These are phyloP conservation scores for Solanum raphanifolium DNA, from an alignment of 257 asterid species.

Conservation along the genomic window DNA sequence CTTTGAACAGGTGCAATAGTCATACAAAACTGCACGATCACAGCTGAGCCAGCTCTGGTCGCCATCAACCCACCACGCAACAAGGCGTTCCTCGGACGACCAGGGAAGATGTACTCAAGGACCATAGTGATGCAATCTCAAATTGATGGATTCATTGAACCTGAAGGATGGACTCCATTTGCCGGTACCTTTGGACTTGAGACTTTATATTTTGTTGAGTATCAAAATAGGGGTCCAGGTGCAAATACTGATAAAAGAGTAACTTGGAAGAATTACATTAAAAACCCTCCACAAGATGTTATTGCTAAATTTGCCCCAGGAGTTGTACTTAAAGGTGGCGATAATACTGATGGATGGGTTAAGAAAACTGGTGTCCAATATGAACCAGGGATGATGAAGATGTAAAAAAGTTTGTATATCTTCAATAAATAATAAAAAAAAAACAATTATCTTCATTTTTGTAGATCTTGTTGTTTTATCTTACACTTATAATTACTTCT, in stretches of 20 bases:
- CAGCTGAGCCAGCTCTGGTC: background rate
- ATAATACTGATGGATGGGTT: slow-evolving; percentile 8
- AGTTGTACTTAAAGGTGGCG: background rate
- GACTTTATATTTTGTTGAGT: slow-evolving; percentile 14
- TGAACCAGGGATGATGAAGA: slow-evolving; percentile 7
- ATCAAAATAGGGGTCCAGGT: slow-evolving; percentile 14
- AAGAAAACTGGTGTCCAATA: background rate
- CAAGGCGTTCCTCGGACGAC: slow-evolving; percentile 12
- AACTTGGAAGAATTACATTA: slow-evolving; percentile 1
- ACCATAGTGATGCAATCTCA: slow-evolving; percentile 15
- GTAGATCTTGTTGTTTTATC: background rate
- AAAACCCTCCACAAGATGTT: background rate
- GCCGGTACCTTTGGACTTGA: slow-evolving; percentile 1
- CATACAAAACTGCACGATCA: background rate
- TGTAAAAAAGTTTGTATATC: background rate
- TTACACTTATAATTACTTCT: background rate
- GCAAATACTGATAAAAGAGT: slow-evolving; percentile 7
- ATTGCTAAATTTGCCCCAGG: slow-evolving; percentile 14
- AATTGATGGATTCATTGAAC: slow-evolving; percentile 14
- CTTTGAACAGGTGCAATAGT: background rate
- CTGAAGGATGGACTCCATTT: slow-evolving; percentile 16
- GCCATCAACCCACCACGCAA: background rate
- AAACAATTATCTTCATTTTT: background rate
- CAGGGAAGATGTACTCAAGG: slow-evolving; percentile 17
- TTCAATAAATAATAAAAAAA: background rate